phyloP scores from a whole-genome alignment of 2,329 filamentous ascomycete species.

The Ceratocystis eucalypticola region DNA sequence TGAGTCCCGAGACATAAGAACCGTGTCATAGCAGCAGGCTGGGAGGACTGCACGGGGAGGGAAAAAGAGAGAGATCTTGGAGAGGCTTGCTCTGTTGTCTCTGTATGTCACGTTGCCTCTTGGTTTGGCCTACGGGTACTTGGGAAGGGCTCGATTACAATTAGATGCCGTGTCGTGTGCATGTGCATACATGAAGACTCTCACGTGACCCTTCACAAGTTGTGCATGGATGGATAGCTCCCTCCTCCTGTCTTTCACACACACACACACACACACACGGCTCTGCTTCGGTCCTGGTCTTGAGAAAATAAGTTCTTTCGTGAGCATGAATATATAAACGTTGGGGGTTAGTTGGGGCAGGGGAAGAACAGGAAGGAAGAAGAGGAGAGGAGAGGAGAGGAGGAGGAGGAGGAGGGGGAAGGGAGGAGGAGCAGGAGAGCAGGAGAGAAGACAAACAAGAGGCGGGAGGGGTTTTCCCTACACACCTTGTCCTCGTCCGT shows the following conservation, averaged over 20 bases:
- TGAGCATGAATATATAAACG: background rate
- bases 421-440: background rate
- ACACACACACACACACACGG: too few species aligned
- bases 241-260: too few species aligned
- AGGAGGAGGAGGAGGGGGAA: background rate
- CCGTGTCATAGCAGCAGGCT: background rate
- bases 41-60: background rate
- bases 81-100: background rate
- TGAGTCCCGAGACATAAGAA: conserved; percentile 1
- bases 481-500: background rate
- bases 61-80: background rate
- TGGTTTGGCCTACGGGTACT: background rate
- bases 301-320: too few species aligned
- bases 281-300: too few species aligned
- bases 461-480: background rate
- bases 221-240: too few species aligned
- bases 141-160: background rate
- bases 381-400: background rate
- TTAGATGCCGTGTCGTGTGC: background rate
- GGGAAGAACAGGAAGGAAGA: background rate
- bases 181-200: background rate
- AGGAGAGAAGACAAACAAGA: background rate
- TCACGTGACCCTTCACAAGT: too few species aligned
- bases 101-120: conserved; percentile 3
- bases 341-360: background rate